These are phyloP conservation scores for Cryptosporidium tyzzeri DNA, from an alignment of 169 alveolate genomes.

Conservation along the genomic window DNA sequence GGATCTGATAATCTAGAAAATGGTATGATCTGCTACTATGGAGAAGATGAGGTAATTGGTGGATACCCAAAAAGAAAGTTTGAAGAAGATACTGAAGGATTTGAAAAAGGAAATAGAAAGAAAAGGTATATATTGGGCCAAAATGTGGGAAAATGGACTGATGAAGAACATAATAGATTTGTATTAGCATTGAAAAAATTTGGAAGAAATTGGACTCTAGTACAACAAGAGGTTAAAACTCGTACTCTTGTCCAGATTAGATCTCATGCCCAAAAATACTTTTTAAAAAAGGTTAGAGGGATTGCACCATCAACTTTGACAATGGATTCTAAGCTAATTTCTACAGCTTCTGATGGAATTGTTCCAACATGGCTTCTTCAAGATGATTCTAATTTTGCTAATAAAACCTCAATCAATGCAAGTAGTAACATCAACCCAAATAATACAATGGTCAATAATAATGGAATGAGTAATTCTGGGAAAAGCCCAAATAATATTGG, in stretches of 20 bases:
- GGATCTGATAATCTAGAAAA: slow-evolving; percentile 53
- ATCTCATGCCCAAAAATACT: slow-evolving; percentile 87
- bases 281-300: slow-evolving; percentile 76
- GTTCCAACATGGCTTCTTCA: slow-evolving; percentile 75
- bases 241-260: slow-evolving; percentile 83
- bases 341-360: slow-evolving; percentile 75
- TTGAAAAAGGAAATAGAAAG: slow-evolving; percentile 50
- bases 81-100: slow-evolving; percentile 49
- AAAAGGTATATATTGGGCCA: slow-evolving; percentile 72
- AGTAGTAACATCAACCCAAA: slow-evolving; percentile 3
- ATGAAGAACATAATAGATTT: slow-evolving; percentile 83
- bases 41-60: slow-evolving; percentile 53
- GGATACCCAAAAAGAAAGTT: slow-evolving; percentile 35
- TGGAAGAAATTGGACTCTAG: slow-evolving; percentile 86
- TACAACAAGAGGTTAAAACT: slow-evolving; percentile 81
- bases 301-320: slow-evolving; percentile 59
- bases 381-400: slow-evolving; percentile 67
- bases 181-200: slow-evolving; percentile 79
- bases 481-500: background rate
- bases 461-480: background rate
- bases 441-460: background rate
- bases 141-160: slow-evolving; percentile 83
- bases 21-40: slow-evolving; percentile 62
- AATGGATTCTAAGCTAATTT: slow-evolving; percentile 64
- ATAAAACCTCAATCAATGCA: slow-evolving; percentile 53